Evolutionary conservation across 2,329 filamentous ascomycete genomes (phyloP).

Genomic region (Fusarium tuaranense): DNA sequence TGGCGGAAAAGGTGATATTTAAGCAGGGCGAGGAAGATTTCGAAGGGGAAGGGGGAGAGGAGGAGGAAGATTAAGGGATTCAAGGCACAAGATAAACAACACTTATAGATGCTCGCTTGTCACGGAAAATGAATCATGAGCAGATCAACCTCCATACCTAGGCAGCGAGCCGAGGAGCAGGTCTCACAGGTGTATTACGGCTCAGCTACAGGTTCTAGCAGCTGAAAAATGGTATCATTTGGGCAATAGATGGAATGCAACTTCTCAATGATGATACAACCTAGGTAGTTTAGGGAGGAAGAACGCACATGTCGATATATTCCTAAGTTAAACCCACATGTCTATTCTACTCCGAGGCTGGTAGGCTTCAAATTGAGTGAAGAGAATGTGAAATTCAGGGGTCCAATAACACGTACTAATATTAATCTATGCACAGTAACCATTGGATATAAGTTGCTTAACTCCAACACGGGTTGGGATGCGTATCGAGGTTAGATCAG

Average conservation of each 20-base stretch:
- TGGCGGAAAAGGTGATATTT: constrained; percentile 91
- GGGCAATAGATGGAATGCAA: background rate
- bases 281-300: background rate
- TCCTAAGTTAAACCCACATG: background rate
- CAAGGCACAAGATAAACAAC: background rate
- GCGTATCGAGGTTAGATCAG: constrained; percentile 11
- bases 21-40: constrained; percentile 75
- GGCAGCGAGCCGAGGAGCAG: background rate
- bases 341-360: background rate
- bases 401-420: background rate
- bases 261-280: background rate
- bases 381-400: background rate
- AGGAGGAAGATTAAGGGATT: constrained; percentile 45
- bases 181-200: background rate
- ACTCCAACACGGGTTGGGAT: background rate
- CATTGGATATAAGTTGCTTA: background rate
- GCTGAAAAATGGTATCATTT: background rate
- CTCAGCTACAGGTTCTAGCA: background rate
- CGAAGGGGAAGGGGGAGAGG: constrained; percentile 54
- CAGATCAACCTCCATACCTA: background rate
- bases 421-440: background rate
- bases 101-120: constrained; percentile 1
- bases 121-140: background rate
- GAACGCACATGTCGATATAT: background rate
- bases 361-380: background rate